Evolutionary conservation across 2,329 filamentous ascomycete genomes (phyloP), one percentile per base, ranked within the genome.

Genomic region (Beauveria medogensis): DNA sequence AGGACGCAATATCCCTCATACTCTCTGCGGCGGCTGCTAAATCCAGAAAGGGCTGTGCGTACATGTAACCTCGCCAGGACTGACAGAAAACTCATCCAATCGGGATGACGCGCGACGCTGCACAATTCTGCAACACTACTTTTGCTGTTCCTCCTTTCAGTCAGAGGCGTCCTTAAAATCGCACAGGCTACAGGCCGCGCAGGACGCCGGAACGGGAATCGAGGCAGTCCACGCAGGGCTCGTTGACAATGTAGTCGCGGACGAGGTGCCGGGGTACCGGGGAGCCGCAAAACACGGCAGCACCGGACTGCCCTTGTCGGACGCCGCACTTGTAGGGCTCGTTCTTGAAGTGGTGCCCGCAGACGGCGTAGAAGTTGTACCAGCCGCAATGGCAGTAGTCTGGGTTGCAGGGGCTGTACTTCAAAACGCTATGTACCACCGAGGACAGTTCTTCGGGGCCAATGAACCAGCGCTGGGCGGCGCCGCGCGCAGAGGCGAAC

Each of bases 1-100:
- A 26, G 22, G 12, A 7, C n/a, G 30, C 46, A 59, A 52, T 59
- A 59, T 59, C 47, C 37, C 47, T 59, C 56, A 58, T 50, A 50
- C 5, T 16, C 20, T 2, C n/a, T 18, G 6, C 4, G 18, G 37
- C 6, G 22, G n/a, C 10, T 10, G n/a, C 43, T 30, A 7, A 40
- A 18, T 12, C 3, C 3, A 47, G 43, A 5, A 40, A 52, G 14
- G 47, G 28, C n/a, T 24, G 47, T 51, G 56, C n/a, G 47, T 16
- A 8, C 12, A 59, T 59, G 56, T 28, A 52, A 52, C 56, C 16
- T 59, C 24, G n/a, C 37, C n/a, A 44, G 16, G 47, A 51, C 47
- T 40, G 37, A 18, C 16, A 40, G 6, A 22, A 51, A 30, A 8
- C 5, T 3, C 7, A 10, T 43, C 18, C 22, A 18, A 18, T 37